Evolutionary conservation across 257 asterid genomes (phyloP).

Genomic region (Leptodermis oblonga): DNA sequence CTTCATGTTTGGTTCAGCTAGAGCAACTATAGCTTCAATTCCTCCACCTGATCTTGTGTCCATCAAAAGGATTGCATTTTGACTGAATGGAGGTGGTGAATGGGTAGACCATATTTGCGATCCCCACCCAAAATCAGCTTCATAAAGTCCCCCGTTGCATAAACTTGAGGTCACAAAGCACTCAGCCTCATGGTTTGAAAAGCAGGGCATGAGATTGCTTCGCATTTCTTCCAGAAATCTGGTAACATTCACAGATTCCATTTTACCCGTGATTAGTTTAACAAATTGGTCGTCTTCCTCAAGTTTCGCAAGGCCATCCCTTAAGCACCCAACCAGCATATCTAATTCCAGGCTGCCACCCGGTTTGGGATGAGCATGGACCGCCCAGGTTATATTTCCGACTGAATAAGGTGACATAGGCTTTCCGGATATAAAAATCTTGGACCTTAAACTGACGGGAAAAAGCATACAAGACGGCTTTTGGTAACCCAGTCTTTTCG

Average conservation of each 20-base stretch:
- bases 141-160: background rate
- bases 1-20: background rate
- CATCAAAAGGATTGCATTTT: background rate
- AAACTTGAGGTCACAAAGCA: background rate
- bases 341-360: background rate
- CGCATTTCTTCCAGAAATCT: background rate
- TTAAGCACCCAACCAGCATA: background rate
- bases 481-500: background rate
- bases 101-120: background rate
- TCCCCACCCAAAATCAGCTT: conserved; percentile 11
- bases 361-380: background rate
- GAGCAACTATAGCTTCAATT: conserved; percentile 1
- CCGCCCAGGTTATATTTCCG: conserved; percentile 7
- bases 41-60: conserved; percentile 1
- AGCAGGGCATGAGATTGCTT: background rate
- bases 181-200: background rate
- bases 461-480: background rate
- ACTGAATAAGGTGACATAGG: background rate
- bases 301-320: background rate
- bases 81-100: no score
- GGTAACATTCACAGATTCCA: background rate
- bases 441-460: background rate
- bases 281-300: background rate
- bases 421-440: background rate
- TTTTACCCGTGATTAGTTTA: background rate